A percentile compares a stretch with the other conserved stretches of the same genome.
These are phyloP conservation scores for Rhodotorula sp. DNA, from an alignment of 1,284 basidiomycete species.

Conservation along the genomic window DNA sequence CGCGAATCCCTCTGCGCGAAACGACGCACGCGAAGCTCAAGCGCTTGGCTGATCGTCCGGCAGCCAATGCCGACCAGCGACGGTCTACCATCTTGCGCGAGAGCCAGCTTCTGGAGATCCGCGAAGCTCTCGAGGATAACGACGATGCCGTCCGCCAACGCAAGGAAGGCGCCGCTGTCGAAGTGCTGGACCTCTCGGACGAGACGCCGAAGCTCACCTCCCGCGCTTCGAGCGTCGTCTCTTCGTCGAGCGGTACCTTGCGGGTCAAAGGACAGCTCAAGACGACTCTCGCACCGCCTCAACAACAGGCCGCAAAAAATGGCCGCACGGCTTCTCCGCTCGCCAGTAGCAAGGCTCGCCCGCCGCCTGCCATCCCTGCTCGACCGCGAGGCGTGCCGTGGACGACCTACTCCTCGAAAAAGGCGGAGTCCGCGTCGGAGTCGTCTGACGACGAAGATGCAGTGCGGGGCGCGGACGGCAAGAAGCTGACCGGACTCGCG, in stretches of 20 bases:
- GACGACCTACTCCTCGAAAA: conserved; percentile 39
- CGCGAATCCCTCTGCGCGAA: conserved; percentile 29
- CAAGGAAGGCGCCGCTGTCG: conserved; percentile 11
- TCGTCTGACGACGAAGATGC: conserved; percentile 63
- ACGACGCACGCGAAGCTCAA: conserved; percentile 26
- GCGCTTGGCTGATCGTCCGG: conserved; percentile 28
- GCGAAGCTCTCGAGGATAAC: conserved; percentile 61
- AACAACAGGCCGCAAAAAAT: too few species aligned
- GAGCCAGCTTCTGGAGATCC: conserved; percentile 77
- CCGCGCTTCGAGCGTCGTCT: too few species aligned
- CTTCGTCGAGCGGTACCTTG: background rate
- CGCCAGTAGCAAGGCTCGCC: background rate
- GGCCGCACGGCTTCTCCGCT: too few species aligned
- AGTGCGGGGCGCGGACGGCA: conserved; percentile 40
- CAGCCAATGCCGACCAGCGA: background rate
- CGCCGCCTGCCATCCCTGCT: background rate
- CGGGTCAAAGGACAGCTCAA: conserved; percentile 17
- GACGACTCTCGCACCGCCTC: background rate
- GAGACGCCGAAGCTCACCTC: conserved; percentile 1
- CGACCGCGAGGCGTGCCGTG: conserved; percentile 39
- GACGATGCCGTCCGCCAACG: conserved; percentile 14
- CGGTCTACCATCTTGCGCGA: conserved; percentile 39
- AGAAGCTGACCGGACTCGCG: conserved; percentile 55
- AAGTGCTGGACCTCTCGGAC: conserved; percentile 23
- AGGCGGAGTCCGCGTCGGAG: conserved; percentile 51